Evolutionary conservation across 495 filamentous ascomycete species (phyloP), one percentile per base, ranked within the genome.

Genomic region (Clavariopsis aquatica): DNA sequence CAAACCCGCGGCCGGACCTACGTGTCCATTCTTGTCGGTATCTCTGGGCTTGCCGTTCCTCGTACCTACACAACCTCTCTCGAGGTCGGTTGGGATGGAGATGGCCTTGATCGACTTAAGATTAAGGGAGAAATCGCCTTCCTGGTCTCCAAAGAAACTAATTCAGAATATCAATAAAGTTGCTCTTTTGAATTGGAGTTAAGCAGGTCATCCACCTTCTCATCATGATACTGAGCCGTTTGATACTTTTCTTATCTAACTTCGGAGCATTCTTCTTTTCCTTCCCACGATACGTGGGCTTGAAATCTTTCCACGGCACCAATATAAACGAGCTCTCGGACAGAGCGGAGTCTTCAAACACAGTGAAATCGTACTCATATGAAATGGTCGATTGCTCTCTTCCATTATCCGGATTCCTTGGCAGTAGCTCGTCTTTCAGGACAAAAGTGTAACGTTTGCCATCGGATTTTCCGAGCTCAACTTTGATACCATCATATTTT

Each of bases 161-260:
- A 10, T 43, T 2, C 34, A 31, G 10, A 57, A 53, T 1, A 54
- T 27, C 31, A 34, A 12, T 20, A 45, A 41, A 17, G 2, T 6
- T 24, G 6, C 10, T 49, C 29, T 31, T 24, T 43, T 43, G 8
- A 43, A n/a, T 17, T 17, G 38, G 38, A n/a, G n/a, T 19, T 6
- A 20, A 54, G 12, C 6, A 22, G 43, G n/a, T 34, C 5, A 41
- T 52, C 17, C 75, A 90, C 89, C 90, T 93, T 69, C 90, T 75
- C 76, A 88, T 86, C 89, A 93, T 90, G 26, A 93, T 76, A 38
- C 85, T 84, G 12, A 94, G 73, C 56, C 86, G 79, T 72, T 81
- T 87, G n/a, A 93, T 77, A 57, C 77, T 71, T 53, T 73, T 78
- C 57, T 78, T 66, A 69, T 90, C 79, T 66, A 93, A 69, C 26